These are phyloP conservation scores for Taiwanofungus camphoratus DNA, from an alignment of 1,284 basidiomycete genomes.

Conservation along the genomic window DNA sequence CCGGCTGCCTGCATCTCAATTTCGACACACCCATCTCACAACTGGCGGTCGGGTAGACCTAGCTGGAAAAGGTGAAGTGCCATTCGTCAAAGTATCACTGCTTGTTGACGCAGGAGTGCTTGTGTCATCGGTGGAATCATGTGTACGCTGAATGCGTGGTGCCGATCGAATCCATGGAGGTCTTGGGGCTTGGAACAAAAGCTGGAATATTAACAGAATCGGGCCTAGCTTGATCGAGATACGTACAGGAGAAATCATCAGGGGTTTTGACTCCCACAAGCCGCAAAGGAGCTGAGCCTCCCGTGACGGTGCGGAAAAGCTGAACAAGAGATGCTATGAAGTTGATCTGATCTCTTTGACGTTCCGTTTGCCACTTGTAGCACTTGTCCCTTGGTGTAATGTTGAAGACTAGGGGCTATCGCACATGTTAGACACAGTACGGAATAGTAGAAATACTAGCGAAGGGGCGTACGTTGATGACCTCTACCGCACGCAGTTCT, in stretches of 20 bases:
- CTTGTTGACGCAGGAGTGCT: too few species aligned
- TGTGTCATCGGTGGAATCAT: too few species aligned
- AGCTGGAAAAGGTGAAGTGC: too few species aligned
- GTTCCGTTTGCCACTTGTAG: constrained; percentile 85
- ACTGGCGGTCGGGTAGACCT: too few species aligned
- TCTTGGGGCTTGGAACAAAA: too few species aligned
- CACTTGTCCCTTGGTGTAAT: constrained; percentile 73
- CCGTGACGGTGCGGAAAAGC: constrained; percentile 62
- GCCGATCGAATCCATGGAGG: too few species aligned
- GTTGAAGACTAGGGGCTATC: constrained; percentile 50
- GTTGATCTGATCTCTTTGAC: constrained; percentile 59
- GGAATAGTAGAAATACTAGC: neutral
- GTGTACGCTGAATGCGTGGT: too few species aligned
- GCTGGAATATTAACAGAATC: too few species aligned
- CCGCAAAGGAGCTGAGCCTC: constrained; percentile 41
- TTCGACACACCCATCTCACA: too few species aligned
- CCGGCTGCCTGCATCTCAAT: too few species aligned
- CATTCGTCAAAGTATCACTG: too few species aligned
- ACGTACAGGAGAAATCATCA: constrained; percentile 32
- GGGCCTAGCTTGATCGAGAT: neutral
- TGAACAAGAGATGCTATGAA: constrained; percentile 70
- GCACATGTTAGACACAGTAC: neutral
- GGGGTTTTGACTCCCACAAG: constrained; percentile 51
- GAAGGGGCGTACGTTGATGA: constrained; percentile 42
- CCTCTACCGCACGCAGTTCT: constrained; percentile 77